Percentiles rank a stretch among this genome's conserved stretches.
phyloP scores from a whole-genome alignment of 306 rosid species.

The Rosa persica region DNA sequence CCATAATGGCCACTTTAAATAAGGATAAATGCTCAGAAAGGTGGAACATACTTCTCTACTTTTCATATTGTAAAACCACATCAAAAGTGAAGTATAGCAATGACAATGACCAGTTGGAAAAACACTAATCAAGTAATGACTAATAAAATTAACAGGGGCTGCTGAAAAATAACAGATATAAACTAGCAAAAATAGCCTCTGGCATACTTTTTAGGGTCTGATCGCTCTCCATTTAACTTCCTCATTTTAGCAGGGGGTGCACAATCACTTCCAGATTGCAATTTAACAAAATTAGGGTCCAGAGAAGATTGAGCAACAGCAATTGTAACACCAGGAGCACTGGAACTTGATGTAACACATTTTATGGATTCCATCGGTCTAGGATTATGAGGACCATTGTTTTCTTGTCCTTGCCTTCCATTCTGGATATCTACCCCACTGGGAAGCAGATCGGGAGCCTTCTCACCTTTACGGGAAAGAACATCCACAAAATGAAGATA shows the following conservation, averaged over 20 bases:
- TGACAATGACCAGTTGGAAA: neutral
- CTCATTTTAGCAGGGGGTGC: conserved; percentile 63
- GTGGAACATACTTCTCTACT: neutral
- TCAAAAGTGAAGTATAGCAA: neutral
- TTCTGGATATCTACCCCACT: conserved; percentile 51
- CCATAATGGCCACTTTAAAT: conserved; percentile 5
- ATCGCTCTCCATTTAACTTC: conserved; percentile 67
- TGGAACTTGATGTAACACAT: conserved; percentile 76
- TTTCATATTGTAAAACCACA: conserved; percentile 6
- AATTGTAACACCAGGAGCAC: conserved; percentile 62
- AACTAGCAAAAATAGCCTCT: conserved; percentile 24
- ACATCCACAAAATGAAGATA: conserved; percentile 39
- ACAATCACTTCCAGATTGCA: conserved; percentile 55
- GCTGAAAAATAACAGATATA: conserved; percentile 4
- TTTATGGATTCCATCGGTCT: conserved; percentile 52
- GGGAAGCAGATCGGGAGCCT: conserved; percentile 37
- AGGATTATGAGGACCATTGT: conserved; percentile 50
- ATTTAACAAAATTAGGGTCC: conserved; percentile 72
- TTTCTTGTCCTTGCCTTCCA: conserved; percentile 49
- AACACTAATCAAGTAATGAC: neutral
- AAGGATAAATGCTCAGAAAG: neutral
- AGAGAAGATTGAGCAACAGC: conserved; percentile 67
- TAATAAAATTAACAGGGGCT: neutral
- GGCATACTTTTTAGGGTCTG: conserved; percentile 78
- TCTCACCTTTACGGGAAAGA: conserved; percentile 59